A percentile compares a stretch with the other conserved stretches of the same genome.
These are phyloP conservation scores for Dactylellina sp. DNA, from an alignment of 2,329 filamentous ascomycete genomes.

Conservation along the genomic window DNA sequence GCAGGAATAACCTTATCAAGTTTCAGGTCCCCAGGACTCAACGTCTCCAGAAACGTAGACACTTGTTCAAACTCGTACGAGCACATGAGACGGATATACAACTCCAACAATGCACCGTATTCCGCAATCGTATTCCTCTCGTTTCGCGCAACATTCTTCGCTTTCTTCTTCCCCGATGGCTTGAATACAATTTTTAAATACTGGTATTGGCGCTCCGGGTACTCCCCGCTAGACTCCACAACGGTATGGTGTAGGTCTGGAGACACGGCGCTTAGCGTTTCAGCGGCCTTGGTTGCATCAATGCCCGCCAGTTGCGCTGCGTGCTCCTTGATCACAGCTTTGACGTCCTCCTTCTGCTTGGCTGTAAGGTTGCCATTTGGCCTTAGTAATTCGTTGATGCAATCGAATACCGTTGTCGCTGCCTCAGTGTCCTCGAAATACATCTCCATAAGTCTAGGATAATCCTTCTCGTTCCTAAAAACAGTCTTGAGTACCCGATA, in stretches of 20 bases:
- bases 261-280: slow-evolving; percentile 72
- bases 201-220: slow-evolving; percentile 75
- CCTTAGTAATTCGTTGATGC: slow-evolving; percentile 79
- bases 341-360: slow-evolving; percentile 79
- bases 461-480: slow-evolving; percentile 83
- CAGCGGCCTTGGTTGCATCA: slow-evolving; percentile 74
- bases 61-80: slow-evolving; percentile 83
- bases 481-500: slow-evolving; percentile 91
- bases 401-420: slow-evolving; percentile 79
- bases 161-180: slow-evolving; percentile 62
- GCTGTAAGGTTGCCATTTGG: slow-evolving; percentile 72
- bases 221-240: slow-evolving; percentile 72
- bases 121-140: slow-evolving; percentile 53
- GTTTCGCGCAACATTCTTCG: slow-evolving; percentile 9
- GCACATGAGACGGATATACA: slow-evolving; percentile 92
- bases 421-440: slow-evolving; percentile 89
- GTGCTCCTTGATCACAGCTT: slow-evolving; percentile 74
- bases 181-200: slow-evolving; percentile 84
- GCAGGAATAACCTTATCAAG: slow-evolving; percentile 84
- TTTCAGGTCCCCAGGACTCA: slow-evolving; percentile 81
- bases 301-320: slow-evolving; percentile 75
- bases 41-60: slow-evolving; percentile 80
- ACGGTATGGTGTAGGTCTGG: slow-evolving; percentile 75
- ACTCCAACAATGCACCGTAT: slow-evolving; percentile 76
- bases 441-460: slow-evolving; percentile 78